Evolutionary conservation across 2,329 filamentous ascomycete species (phyloP), one percentile per base, ranked within the genome.

Genomic region (Aspergillus pseudoviridinutans): DNA sequence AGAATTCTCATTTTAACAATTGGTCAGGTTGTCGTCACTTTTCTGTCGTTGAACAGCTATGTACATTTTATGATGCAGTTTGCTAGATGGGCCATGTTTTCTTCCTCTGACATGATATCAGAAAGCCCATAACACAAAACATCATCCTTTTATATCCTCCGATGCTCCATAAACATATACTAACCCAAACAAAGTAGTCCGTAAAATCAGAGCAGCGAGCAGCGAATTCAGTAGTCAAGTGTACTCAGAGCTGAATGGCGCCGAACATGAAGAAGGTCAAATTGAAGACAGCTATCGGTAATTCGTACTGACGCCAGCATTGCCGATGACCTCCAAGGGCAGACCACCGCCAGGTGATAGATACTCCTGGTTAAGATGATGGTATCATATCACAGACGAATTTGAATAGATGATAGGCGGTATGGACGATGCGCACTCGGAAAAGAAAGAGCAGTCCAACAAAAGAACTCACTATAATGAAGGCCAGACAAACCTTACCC

Each of bases 391-490:
- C 44, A 47, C 4, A 10, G 44, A 24, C 6, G 24, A 47, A 24
- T 20, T 50, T 22, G 53, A 60, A 14, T 28, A 55, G 28, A 52
- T 41, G 20, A 20, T 49, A 54, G 25, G 51, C 38, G 35, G 41
- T 35, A 20, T 28, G 56, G 46, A 51, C 58, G 32, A 63, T 56
- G 46, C 64, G 59, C 50, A 42, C 52, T 27, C 64, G 63, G 52
- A 60, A 58, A 53, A 57, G 61, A 44, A 64, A 59, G 54, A 64
- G 63, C 25, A 63, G 59, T 44, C 66, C 41, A 35, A 68, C 54
- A 17, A 60, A 56, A 54, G 63, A 42, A 9, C 69, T 25, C 22
- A 64, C 47, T 6, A 61, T 24, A 27, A 64, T 58, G 41, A 68
- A 53, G 41, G 60, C 60, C 7, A 70, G 54, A 25, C 58, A 50